These are phyloP conservation scores for Anthostomella pinea DNA, from an alignment of 2,329 filamentous ascomycete genomes.

Conservation along the genomic window DNA sequence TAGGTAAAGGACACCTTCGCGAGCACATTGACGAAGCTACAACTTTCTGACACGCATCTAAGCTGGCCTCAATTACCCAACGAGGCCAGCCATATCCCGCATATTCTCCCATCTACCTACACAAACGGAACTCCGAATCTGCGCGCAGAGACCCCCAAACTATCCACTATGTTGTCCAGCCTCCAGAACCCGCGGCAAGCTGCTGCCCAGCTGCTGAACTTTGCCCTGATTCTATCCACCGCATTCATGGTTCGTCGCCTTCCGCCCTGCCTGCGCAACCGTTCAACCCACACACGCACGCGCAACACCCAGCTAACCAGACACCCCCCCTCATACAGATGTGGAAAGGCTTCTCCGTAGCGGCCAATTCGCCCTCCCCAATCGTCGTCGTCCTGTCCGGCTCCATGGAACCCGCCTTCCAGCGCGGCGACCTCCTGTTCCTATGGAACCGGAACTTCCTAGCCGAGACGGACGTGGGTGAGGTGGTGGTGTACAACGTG, in stretches of 20 bases:
- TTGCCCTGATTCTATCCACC: conserved; percentile 83
- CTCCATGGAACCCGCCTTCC: conserved; percentile 82
- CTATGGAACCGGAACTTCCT: conserved; percentile 70
- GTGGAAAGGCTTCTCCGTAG: conserved; percentile 84
- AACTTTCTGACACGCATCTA: conserved; percentile 1
- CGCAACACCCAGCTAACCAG: too few species aligned
- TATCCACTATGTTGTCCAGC: conserved; percentile 60
- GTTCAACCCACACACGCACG: too few species aligned
- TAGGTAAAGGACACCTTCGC: conserved; percentile 1
- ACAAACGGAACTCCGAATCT: background rate
- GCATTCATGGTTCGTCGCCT: conserved; percentile 72
- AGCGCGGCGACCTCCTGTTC: conserved; percentile 72
- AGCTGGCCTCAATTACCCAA: conserved; percentile 6
- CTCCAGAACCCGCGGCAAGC: conserved; percentile 77
- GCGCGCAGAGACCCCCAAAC: background rate
- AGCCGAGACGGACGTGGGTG: conserved; percentile 54
- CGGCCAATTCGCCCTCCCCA: conserved; percentile 70
- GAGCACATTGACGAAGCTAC: background rate
- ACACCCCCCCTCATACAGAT: too few species aligned
- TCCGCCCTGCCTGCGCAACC: background rate
- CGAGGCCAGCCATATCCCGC: conserved; percentile 18
- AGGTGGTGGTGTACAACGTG: conserved; percentile 72
- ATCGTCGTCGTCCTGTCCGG: conserved; percentile 83
- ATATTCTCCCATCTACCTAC: background rate
- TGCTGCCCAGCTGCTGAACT: conserved; percentile 81